Base-by-base conservation (phyloP, 2,329 filamentous ascomycete species). In the Aspergillus tanneri region DNA sequence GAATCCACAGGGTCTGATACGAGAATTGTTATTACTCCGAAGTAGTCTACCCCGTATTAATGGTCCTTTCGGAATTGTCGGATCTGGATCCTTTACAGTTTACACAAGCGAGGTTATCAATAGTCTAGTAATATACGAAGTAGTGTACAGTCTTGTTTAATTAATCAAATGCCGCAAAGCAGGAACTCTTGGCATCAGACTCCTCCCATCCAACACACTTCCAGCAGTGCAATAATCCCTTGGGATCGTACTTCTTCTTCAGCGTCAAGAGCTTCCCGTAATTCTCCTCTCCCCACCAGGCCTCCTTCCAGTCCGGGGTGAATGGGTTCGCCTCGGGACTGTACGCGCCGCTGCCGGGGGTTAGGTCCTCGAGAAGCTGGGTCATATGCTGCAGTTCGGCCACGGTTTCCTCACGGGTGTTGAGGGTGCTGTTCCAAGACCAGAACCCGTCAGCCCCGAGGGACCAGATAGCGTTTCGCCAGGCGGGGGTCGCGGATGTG, bases 271-370 rank as follows among this genome's bases (percentile, higher is more conserved):
- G 43, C 22, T 38, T 37, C 19, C 46, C 46, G 19, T 59, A 59
- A 46, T 59, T 59, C 8, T 55, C 46, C 22, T 6, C 5, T 2
- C 56, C 56, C 48, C 54, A 59, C 47, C 47, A 59, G 10, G 54
- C 49, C 38, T 59, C 49, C 4, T 35, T 22, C 54, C 54, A 57
- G 22, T 59, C 37, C 8, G 18, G 27, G 1, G 46, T 53, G 28
- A 56, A 58, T 1, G 52, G 42, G 30, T 58, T 55, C 12, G 51
- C 56, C 41, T 58, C 56, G 35, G 55, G 57, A 21, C 39, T 48
- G 28, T 58, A 58, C 4, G 56, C 53, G 1, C 56, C 56, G 24
- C 55, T 52, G 4, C 45, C 43, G 5, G 56, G 55, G 12, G 55
- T 56, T 28, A 52, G 46, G 1, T 41, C 22, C 28, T 50, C 55